Evolutionary conservation across 2,329 filamentous ascomycete species (phyloP), one percentile per base, ranked within the genome.

Genomic region (Trichoderma breve): DNA sequence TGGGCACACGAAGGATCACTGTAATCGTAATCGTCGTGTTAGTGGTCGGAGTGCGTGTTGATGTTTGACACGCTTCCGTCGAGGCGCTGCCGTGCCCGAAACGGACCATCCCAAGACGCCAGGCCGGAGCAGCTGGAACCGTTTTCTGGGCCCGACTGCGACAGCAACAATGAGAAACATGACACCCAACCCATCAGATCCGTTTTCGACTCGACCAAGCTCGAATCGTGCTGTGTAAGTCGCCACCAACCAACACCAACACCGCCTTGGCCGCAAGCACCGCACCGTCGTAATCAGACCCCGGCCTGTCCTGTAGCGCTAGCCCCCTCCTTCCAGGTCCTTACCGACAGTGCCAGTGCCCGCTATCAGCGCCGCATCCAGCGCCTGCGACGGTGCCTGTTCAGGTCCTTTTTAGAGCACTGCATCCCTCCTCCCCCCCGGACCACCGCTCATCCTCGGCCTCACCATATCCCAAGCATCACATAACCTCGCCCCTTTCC

Each of bases 201-300:
- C 55, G 55, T 60, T 60, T 14, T 24, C 65, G 34, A 68, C 39
- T 11, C 26, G 24, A 24, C 28, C 36, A 39, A 39, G 6, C 36
- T 39, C 15, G 36, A 39, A 39, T 36, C 34, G 34, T 36, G 34
- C 30, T 30, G 24, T 36, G n/a, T 36, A 57, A 69, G 36, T 43
- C 30, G 55, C 18, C 60, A 43, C 66, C 36, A 39, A 39, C 34
- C 34, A 36, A 36, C 34, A 39, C 36, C 66, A 69, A 69, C 66
- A 69, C 66, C 66, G 66, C 66, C 66, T 61, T 69, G 66, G 66
- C 57, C 66, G 66, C 66, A 69, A 69, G 65, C 65, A 60, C 53
- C 55, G 65, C 65, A 47, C 53, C 55, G 55, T 47, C 57, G 55
- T 51, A 68, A 68, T 68, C 66, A 65, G 26, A 47, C 66, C 66